A percentile compares a stretch with the other conserved stretches of the same genome.
These are phyloP conservation scores for Mycosphaerella sp. DNA, from an alignment of 2,329 filamentous ascomycete genomes.

Conservation along the genomic window DNA sequence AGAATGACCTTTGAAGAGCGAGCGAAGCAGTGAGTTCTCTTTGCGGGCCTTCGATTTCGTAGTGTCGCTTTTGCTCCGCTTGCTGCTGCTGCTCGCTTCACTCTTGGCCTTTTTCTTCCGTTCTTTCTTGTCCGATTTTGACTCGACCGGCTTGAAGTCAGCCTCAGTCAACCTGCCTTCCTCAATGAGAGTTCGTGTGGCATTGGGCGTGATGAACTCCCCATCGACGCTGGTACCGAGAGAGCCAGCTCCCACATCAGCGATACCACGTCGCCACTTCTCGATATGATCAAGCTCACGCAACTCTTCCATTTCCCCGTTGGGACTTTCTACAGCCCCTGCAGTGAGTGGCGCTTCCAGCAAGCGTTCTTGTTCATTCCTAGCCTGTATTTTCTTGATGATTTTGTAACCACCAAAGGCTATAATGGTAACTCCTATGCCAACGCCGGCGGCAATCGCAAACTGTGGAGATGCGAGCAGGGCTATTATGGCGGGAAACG, in stretches of 20 bases:
- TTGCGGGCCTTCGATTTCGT: constrained; percentile 33
- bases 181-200: constrained; percentile 42
- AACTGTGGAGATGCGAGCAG: constrained; percentile 88
- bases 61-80: constrained; percentile 21
- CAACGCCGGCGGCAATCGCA: constrained; percentile 82
- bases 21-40: constrained; percentile 39
- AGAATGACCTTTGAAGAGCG: constrained; percentile 35
- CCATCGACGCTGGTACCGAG: constrained; percentile 58
- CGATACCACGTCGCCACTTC: constrained; percentile 58
- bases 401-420: constrained; percentile 97
- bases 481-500: constrained; percentile 78
- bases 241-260: constrained; percentile 50
- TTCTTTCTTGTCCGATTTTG: constrained; percentile 35
- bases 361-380: constrained; percentile 30
- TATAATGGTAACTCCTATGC: constrained; percentile 88
- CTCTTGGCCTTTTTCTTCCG: constrained; percentile 29
- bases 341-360: constrained; percentile 16
- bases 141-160: constrained; percentile 38
- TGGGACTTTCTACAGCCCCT: constrained; percentile 12
- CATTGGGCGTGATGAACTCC: constrained; percentile 58
- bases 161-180: constrained; percentile 43
- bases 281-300: constrained; percentile 54
- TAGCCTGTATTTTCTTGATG: constrained; percentile 69
- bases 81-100: constrained; percentile 18
- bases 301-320: constrained; percentile 50